phyloP scores from a whole-genome alignment of 2,329 filamentous ascomycete species.

The Colletotrichum sp. region DNA sequence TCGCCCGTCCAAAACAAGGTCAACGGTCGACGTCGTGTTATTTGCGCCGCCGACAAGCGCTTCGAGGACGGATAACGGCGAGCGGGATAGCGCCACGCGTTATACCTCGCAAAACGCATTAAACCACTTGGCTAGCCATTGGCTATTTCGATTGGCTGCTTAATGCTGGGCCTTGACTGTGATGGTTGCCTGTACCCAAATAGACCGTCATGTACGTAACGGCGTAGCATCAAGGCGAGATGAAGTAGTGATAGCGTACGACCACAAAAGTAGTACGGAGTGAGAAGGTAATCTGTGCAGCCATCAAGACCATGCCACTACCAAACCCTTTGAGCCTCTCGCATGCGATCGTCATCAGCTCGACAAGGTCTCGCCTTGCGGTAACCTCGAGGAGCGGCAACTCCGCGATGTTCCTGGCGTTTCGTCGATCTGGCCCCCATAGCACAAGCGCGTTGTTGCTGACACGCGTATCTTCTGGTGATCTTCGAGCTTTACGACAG shows the following conservation, averaged over 20 bases:
- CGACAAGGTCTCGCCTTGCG: neutral
- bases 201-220: neutral
- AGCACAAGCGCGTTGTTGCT: neutral
- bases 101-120: neutral
- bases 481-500: neutral
- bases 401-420: neutral
- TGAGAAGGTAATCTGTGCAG: neutral
- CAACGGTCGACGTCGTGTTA: neutral
- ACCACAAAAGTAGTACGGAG: neutral
- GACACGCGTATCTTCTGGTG: neutral
- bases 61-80: neutral
- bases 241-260: neutral
- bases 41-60: neutral
- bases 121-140: neutral
- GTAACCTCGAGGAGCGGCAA: neutral
- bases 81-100: neutral
- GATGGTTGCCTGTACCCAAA: neutral
- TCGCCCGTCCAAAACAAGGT: constrained; percentile 7
- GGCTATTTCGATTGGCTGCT: neutral
- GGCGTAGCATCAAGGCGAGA: neutral
- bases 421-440: neutral
- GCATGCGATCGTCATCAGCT: constrained; percentile 7
- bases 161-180: neutral
- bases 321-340: neutral
- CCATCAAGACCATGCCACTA: no score